These are phyloP conservation scores for Cystobasidium slooffiae DNA, from an alignment of 1,284 basidiomycete genomes.

Conservation along the genomic window DNA sequence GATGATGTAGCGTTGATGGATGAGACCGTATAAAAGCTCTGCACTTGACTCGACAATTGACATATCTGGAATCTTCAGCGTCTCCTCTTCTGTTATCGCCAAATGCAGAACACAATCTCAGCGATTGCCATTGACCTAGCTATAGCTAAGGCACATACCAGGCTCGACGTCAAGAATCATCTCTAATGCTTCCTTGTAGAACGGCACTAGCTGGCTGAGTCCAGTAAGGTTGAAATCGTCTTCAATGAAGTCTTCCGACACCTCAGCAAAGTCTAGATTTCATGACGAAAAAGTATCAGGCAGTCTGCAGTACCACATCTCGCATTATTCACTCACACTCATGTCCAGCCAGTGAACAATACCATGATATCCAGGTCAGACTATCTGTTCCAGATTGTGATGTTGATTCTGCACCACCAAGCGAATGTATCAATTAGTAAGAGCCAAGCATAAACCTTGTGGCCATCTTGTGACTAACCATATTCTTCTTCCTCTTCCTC, in stretches of 20 bases:
- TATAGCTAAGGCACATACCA: slow-evolving; percentile 62
- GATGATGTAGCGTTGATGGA: slow-evolving; percentile 96
- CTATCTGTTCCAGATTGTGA: slow-evolving; percentile 48
- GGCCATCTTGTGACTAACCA: slow-evolving; percentile 41
- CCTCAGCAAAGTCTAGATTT: slow-evolving; percentile 57
- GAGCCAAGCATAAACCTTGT: neutral
- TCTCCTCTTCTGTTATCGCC: slow-evolving; percentile 74
- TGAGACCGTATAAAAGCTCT: slow-evolving; percentile 94
- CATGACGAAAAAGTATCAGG: too few relatives aligned
- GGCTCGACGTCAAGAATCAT: slow-evolving; percentile 99
- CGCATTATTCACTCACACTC: slow-evolving; percentile 64
- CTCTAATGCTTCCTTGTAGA: slow-evolving; percentile 99
- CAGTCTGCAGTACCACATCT: neutral
- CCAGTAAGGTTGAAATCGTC: slow-evolving; percentile 99
- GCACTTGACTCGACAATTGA: slow-evolving; percentile 98
- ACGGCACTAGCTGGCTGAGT: slow-evolving; percentile 88
- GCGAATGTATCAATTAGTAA: neutral
- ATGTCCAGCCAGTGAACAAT: slow-evolving; percentile 95
- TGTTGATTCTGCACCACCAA: slow-evolving; percentile 22
- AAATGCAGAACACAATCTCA: neutral
- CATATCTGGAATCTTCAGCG: slow-evolving; percentile 77
- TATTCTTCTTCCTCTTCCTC: slow-evolving; percentile 49
- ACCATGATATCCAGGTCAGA: slow-evolving; percentile 97
- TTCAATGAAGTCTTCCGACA: slow-evolving; percentile 98
- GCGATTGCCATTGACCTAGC: neutral